Evolutionary conservation across 2,329 filamentous ascomycete genomes (phyloP), one percentile per base, ranked within the genome.

Genomic region (Nemania sp.): DNA sequence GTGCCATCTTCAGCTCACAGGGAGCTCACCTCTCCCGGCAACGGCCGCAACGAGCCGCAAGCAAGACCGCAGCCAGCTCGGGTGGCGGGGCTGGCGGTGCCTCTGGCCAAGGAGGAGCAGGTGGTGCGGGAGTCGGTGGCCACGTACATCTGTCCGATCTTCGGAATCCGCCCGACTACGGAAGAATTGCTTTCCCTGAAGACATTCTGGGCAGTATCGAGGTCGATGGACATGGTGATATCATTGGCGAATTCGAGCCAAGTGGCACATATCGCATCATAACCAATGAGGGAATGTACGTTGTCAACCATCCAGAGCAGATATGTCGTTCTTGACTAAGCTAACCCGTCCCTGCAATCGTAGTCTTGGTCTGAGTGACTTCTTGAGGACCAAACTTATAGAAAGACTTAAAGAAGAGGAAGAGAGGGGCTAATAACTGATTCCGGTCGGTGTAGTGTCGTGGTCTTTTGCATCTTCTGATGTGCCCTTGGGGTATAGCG

Each of bases 121-220:
- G 83, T 1, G 82, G 83, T 8, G 82, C 72, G 1, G 83, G 83
- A 1, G 72, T 79, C 19, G 82, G 84, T 19, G 84, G 86, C 1
- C 82, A 82, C 71, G 77, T 88, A 15, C 86, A 89, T 68, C 73
- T 89, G 5, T 86, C 82, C 50, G 86, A 89, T 65, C 64, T 74
- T 48, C 73, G 86, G 48, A 86, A 86, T 46, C 83, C 84, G 2
- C 84, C 83, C 0, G 84, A 86, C 62, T 88, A 79, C 74, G 85
- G 85, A 14, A 72, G 86, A 47, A 88, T 88, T 65, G 83, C 85
- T 2, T 87, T 81, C 76, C 84, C 85, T 1, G 85, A 88, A 63
- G 85, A 89, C 64, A 89, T 89, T 31, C 73, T 89, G 49, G 86
- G 85, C 31, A 88, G 84, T 59, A 76, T 88, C 34, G 81, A 87